Conservation (phyloP, 371 early-diverging fungal species). For the Syncephalastrum sp. region DNA sequence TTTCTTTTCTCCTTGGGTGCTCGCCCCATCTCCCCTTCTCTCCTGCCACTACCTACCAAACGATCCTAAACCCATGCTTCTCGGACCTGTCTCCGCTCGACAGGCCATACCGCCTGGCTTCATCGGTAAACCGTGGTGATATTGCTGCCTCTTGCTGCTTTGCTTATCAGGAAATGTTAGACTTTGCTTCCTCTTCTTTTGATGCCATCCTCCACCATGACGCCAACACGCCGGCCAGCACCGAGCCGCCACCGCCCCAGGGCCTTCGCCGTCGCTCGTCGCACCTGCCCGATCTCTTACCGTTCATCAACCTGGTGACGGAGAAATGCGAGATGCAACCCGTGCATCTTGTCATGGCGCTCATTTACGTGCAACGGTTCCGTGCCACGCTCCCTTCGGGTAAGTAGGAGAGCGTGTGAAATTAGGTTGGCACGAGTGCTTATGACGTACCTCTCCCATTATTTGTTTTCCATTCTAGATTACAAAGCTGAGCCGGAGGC, state of each 20-base stretch:
- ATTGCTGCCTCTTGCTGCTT: conserved; percentile 1
- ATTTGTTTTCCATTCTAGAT: conserved; percentile 16
- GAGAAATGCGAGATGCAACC: conserved; percentile 47
- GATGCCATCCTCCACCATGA: conserved; percentile 42
- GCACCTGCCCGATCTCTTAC: conserved; percentile 44
- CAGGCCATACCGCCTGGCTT: conserved; percentile 40
- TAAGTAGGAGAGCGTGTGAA: conserved; percentile 10
- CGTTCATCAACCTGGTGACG: conserved; percentile 46
- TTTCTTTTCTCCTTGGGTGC: conserved; percentile 35
- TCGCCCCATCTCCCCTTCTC: conserved; percentile 13
- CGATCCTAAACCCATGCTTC: conserved; percentile 17
- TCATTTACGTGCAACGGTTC: conserved; percentile 51
- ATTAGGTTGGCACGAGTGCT: background rate
- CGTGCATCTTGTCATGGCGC: conserved; percentile 44
- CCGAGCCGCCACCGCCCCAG: background rate
- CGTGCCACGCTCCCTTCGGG: conserved; percentile 36
- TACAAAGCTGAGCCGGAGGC: conserved; percentile 50
- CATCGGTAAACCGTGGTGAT: conserved; percentile 28
- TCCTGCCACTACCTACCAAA: background rate
- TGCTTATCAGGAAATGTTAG: conserved; percentile 14
- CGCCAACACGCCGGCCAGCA: conserved; percentile 4
- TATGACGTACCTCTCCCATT: background rate
- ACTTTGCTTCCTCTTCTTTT: conserved; percentile 49
- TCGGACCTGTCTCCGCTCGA: conserved; percentile 22
- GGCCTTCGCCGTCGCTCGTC: conserved; percentile 23